Conservation (phyloP, 768 basidiomycete species). For the Peribolospora baueri region DNA sequence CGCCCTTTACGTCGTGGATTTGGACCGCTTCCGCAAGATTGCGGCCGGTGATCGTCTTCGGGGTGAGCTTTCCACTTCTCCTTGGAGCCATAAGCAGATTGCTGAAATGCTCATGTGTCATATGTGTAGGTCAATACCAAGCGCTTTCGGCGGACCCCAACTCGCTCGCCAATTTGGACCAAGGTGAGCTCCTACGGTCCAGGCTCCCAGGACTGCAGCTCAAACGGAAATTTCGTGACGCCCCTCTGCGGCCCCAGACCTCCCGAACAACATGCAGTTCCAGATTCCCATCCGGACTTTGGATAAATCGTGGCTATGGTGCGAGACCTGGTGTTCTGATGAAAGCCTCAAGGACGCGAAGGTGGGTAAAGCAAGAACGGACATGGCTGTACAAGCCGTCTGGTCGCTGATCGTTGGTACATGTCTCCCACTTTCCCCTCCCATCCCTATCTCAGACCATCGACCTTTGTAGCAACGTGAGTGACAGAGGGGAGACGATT, state of each 20-base stretch:
- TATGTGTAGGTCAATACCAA: constrained; percentile 52
- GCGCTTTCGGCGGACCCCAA: constrained; percentile 78
- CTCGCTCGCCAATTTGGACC: constrained; percentile 81
- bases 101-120: constrained; percentile 3
- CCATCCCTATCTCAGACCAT: constrained; percentile 39
- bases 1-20: constrained; percentile 84
- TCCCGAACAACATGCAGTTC: constrained; percentile 82
- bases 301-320: constrained; percentile 91
- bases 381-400: constrained; percentile 12
- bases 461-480: constrained; percentile 85
- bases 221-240: neutral
- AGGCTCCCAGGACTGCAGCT: neutral
- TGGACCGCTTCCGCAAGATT: constrained; percentile 80
- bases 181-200: constrained; percentile 30
- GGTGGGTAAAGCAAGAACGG: neutral
- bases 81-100: too few relatives aligned
- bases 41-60: constrained; percentile 51
- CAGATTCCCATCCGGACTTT: constrained; percentile 80
- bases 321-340: constrained; percentile 84
- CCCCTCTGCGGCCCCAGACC: constrained; percentile 28
- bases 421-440: neutral
- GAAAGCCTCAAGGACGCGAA: constrained; percentile 21
- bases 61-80: too few relatives aligned
- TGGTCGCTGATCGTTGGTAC: constrained; percentile 13
- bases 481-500: constrained; percentile 37